Evolutionary conservation across 1,284 basidiomycete genomes (phyloP).

Genomic region (Austropuccinia psidii): DNA sequence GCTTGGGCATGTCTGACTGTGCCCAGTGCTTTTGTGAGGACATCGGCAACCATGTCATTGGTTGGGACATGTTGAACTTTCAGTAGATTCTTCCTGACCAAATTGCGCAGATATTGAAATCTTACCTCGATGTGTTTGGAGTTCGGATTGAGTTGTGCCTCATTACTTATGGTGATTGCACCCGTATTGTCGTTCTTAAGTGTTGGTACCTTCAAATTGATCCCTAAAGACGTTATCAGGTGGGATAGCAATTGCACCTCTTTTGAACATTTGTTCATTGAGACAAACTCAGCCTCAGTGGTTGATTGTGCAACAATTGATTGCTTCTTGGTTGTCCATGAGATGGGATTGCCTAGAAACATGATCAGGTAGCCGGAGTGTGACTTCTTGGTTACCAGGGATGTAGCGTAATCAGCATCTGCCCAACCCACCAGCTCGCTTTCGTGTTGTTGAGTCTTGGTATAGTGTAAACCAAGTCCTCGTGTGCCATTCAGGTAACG

Average conservation of each 20-base stretch:
- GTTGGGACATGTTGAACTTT: background rate
- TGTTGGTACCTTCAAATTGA: background rate
- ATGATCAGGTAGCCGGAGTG: background rate
- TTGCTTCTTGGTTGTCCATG: constrained; percentile 4
- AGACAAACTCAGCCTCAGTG: background rate
- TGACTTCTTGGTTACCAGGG: background rate
- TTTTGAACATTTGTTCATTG: background rate
- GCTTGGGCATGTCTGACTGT: no score
- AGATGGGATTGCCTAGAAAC: constrained; percentile 10
- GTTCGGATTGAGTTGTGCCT: background rate
- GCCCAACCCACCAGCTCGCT: constrained; percentile 19
- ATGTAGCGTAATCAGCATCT: constrained; percentile 2
- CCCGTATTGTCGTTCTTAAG: background rate
- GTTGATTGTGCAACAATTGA: constrained; percentile 1
- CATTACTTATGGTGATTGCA: background rate
- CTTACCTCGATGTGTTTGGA: background rate
- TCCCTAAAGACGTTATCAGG: background rate
- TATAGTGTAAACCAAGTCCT: background rate
- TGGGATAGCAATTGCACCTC: background rate
- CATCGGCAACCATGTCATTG: background rate
- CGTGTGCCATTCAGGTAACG: background rate
- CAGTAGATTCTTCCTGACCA: background rate
- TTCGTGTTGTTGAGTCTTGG: background rate
- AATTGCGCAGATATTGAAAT: background rate
- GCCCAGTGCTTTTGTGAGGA: background rate